Evolutionary conservation across 1,284 basidiomycete species (phyloP).

Genomic region (Boletellus deceptivus): DNA sequence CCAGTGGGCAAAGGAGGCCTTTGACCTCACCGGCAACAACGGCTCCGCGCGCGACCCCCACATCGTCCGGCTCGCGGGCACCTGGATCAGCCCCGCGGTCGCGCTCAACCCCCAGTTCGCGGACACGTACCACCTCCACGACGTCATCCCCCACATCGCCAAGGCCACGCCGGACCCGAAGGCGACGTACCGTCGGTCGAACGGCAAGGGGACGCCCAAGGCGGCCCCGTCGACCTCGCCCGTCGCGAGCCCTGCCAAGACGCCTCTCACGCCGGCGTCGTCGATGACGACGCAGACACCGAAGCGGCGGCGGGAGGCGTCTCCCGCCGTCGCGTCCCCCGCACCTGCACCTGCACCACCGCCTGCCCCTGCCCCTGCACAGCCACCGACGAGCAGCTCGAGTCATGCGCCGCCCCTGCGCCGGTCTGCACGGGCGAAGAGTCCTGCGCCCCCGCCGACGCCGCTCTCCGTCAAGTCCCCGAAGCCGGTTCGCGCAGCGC

Average conservation of each 20-base stretch:
- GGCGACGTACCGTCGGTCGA: constrained; percentile 70
- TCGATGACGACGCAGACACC: constrained; percentile 38
- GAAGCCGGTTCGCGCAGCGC: constrained; percentile 39
- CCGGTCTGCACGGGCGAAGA: constrained; percentile 56
- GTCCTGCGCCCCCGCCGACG: constrained; percentile 40
- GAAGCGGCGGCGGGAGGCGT: constrained; percentile 66
- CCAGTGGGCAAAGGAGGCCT: constrained; percentile 80
- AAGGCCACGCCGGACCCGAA: constrained; percentile 77
- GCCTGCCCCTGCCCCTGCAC: constrained; percentile 9
- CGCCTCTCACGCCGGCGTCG: constrained; percentile 31
- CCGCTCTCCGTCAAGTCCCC: constrained; percentile 30
- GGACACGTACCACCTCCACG: constrained; percentile 56
- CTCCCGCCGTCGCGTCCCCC: too few species aligned
- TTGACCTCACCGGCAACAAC: constrained; percentile 81
- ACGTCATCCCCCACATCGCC: constrained; percentile 66
- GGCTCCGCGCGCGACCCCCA: constrained; percentile 62
- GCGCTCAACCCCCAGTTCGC: constrained; percentile 64
- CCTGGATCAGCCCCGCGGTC: constrained; percentile 79
- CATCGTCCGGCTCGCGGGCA: constrained; percentile 81
- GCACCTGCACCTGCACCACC: constrained; percentile 38
- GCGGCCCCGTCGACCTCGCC: constrained; percentile 28
- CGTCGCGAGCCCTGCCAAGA: constrained; percentile 16
- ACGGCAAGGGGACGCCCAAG: constrained; percentile 38
- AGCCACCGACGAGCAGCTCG: constrained; percentile 23
- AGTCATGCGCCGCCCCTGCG: constrained; percentile 28